phyloP scores from a whole-genome alignment of 2,329 filamentous ascomycete genomes.

The Acephala macrosclerotiorum region DNA sequence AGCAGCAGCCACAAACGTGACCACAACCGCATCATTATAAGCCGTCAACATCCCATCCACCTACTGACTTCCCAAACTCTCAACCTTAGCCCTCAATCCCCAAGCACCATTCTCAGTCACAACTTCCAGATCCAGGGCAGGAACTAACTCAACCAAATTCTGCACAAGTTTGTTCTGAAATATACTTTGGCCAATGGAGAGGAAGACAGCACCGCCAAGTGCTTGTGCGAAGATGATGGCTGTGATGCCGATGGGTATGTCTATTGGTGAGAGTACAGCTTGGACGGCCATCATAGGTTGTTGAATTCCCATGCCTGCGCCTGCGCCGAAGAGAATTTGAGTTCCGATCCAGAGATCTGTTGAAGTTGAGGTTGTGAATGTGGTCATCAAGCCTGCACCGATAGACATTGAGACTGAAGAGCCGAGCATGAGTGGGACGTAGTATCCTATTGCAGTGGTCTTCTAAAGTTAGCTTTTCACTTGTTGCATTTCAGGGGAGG shows the following conservation, averaged over 20 bases:
- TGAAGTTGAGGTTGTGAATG: constrained; percentile 44
- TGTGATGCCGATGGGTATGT: constrained; percentile 43
- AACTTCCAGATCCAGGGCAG: background rate
- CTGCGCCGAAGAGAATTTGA: constrained; percentile 40
- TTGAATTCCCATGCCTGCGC: constrained; percentile 42
- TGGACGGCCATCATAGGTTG: constrained; percentile 41
- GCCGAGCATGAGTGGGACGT: constrained; percentile 37
- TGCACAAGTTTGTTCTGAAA: background rate
- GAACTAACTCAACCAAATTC: background rate
- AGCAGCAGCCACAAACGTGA: background rate
- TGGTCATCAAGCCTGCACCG: constrained; percentile 51
- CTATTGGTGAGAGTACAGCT: constrained; percentile 34
- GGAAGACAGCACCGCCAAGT: constrained; percentile 46
- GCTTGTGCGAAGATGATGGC: constrained; percentile 47
- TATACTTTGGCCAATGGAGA: constrained; percentile 22
- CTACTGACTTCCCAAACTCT: background rate
- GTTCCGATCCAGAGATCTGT: constrained; percentile 47
- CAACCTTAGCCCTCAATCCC: background rate
- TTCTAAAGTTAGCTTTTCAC: constrained; percentile 22
- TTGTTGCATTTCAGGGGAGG: background rate
- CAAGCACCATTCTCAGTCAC: background rate
- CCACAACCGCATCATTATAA: constrained; percentile 2
- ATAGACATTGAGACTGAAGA: constrained; percentile 42
- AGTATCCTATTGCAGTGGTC: constrained; percentile 41
- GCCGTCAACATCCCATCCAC: background rate